A percentile compares a stretch with the other conserved stretches of the same genome.
Conservation (phyloP, 495 filamentous ascomycete species). For the Daldinia concentrica region DNA sequence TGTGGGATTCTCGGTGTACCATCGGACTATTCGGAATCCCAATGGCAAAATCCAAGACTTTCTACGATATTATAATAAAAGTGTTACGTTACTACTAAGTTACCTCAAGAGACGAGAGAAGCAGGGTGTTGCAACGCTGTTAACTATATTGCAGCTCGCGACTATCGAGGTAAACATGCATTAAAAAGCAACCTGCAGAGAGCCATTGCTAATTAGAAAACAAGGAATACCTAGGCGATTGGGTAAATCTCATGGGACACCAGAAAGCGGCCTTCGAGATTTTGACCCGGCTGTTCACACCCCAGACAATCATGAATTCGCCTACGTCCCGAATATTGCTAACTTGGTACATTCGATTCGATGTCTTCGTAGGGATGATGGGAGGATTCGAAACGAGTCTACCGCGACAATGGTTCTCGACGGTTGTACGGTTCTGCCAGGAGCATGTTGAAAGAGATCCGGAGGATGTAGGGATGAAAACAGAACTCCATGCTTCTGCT, state of each 20-base stretch:
- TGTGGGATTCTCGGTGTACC: slow-evolving; percentile 91
- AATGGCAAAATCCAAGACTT: slow-evolving; percentile 81
- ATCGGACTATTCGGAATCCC: slow-evolving; percentile 73
- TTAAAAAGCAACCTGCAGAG: not conserved
- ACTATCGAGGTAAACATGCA: slow-evolving; percentile 80
- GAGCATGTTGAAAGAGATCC: slow-evolving; percentile 68
- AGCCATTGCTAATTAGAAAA: slow-evolving; percentile 43
- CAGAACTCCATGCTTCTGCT: slow-evolving; percentile 69
- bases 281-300: slow-evolving; percentile 78
- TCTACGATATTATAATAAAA: slow-evolving; percentile 88
- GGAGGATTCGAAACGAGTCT: slow-evolving; percentile 79
- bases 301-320: slow-evolving; percentile 76
- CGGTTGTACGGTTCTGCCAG: slow-evolving; percentile 68
- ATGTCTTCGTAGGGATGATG: slow-evolving; percentile 83
- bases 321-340: slow-evolving; percentile 75
- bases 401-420: slow-evolving; percentile 81
- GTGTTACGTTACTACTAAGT: slow-evolving; percentile 76
- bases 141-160: slow-evolving; percentile 91
- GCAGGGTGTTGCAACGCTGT: slow-evolving; percentile 76
- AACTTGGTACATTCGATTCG: slow-evolving; percentile 89
- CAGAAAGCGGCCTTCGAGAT: slow-evolving; percentile 89
- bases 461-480: slow-evolving; percentile 68
- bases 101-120: slow-evolving; percentile 74
- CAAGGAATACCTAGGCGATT: slow-evolving; percentile 94
- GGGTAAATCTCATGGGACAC: slow-evolving; percentile 90